These are phyloP conservation scores for Nicotiana obtusifolia DNA, from an alignment of 257 asterid genomes.

Conservation along the genomic window DNA sequence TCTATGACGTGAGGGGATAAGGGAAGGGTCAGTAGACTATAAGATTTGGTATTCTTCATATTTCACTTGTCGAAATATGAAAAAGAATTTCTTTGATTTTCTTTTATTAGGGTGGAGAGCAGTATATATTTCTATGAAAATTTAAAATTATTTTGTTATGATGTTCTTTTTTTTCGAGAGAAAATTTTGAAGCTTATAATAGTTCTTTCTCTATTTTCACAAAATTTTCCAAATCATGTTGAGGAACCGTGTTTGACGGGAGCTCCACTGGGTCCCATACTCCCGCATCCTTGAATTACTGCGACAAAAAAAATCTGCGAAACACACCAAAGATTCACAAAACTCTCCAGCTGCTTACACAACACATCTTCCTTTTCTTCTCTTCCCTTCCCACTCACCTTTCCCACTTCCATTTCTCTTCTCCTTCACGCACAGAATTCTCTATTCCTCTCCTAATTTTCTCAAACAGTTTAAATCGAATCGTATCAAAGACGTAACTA, in stretches of 20 bases:
- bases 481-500: background rate
- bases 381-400: background rate
- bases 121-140: too few species aligned
- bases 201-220: background rate
- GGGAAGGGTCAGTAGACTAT: too few species aligned
- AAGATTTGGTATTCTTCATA: too few species aligned
- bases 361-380: background rate
- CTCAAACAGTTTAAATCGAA: background rate
- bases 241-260: constrained; percentile 27
- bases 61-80: too few species aligned
- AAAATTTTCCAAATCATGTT: too few species aligned
- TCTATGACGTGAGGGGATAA: too few species aligned
- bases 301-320: constrained; percentile 32
- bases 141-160: too few species aligned
- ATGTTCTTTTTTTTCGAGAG: too few species aligned
- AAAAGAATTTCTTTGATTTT: too few species aligned
- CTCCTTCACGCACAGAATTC: background rate
- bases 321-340: background rate
- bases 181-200: too few species aligned
- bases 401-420: background rate
- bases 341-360: background rate
- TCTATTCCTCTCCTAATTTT: background rate
- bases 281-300: constrained; percentile 18
- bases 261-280: constrained; percentile 10
- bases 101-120: too few species aligned